Percentiles rank a stretch among this genome's conserved stretches.
phyloP scores from a whole-genome alignment of 2,329 filamentous ascomycete genomes.

The Aspergillus fructus region DNA sequence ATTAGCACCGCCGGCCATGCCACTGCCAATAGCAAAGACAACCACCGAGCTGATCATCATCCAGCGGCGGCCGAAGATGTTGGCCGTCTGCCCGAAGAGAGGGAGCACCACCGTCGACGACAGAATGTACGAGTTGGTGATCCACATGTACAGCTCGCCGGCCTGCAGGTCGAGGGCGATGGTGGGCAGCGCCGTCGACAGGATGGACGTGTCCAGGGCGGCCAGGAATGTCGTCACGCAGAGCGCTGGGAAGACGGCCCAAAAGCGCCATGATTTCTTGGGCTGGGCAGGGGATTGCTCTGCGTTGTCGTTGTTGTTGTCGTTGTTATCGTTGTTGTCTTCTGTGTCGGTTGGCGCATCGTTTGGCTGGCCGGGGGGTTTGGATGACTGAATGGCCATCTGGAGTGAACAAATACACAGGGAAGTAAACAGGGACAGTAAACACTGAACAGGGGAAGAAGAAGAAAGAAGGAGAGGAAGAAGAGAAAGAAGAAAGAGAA shows the following conservation, averaged over 20 bases:
- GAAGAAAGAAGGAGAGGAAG: no score
- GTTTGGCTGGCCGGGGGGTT: neutral
- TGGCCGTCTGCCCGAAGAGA: slow-evolving; percentile 8
- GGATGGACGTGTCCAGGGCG: slow-evolving; percentile 39
- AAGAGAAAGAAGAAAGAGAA: no score
- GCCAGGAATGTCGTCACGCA: slow-evolving; percentile 28
- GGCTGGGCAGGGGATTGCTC: no score
- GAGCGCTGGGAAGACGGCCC: slow-evolving; percentile 7
- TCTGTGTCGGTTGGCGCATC: no score
- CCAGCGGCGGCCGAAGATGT: slow-evolving; percentile 43
- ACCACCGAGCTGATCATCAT: slow-evolving; percentile 39
- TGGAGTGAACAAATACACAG: no score
- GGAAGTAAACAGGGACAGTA: no score
- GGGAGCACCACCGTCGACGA: neutral
- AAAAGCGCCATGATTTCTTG: neutral
- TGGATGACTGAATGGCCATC: neutral
- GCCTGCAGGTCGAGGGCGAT: slow-evolving; percentile 32
- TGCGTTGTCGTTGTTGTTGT: no score
- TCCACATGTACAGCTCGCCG: slow-evolving; percentile 35
- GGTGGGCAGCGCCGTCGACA: slow-evolving; percentile 40
- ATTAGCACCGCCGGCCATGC: slow-evolving; percentile 34
- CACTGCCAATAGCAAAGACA: slow-evolving; percentile 44
- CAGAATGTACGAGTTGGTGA: slow-evolving; percentile 18
- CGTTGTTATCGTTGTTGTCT: no score
- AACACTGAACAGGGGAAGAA: no score